Evolutionary conservation across 305 asterid species (phyloP), one percentile per base, ranked within the genome.

Genomic region (Rubia tinctorum): DNA sequence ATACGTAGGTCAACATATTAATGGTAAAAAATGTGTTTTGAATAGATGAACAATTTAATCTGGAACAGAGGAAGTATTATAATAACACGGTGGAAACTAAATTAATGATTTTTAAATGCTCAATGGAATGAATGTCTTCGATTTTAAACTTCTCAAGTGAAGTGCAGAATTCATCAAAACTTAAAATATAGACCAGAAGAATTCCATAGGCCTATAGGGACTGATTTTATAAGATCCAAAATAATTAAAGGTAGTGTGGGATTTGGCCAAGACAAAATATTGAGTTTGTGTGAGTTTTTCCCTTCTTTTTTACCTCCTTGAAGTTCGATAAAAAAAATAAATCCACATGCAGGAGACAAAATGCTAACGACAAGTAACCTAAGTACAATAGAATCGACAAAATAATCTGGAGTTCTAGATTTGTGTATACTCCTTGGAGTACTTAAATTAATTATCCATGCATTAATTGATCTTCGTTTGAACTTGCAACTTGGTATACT

Each of bases 311-410:
- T 53, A 53, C 59, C 59, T 20, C 18, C 3, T 73, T 79, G 85
- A 85, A 82, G 73, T 70, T n/a, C 22, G 65, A 23, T 67, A n/a
- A n/a, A 72, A 75, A 51, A 42, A 51, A 18, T 51, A 77, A 55
- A 81, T 73, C 86, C 82, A 80, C 66, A 79, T 76, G 83, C 82
- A 81, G 73, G 76, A 80, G 55, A 83, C 79, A 90, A 82, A 61
- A 67, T 23, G 66, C 71, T 66, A 63, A 69, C 11, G 91, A 86
- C 91, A 88, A 82, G 74, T 75, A 82, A 81, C 80, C 76, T 68
- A 82, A 78, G 55, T 80, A 86, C 90, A 88, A 22, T 60, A 51
- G 75, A 84, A 71, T 81, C 84, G 82, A 86, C 90, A 71, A 88
- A 78, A 81, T 44, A 44, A 81, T 76, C 76, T 79, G 22, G 58